phyloP scores from a whole-genome alignment of 192 early-diverging fungal species.

The Backusella australiensis region DNA sequence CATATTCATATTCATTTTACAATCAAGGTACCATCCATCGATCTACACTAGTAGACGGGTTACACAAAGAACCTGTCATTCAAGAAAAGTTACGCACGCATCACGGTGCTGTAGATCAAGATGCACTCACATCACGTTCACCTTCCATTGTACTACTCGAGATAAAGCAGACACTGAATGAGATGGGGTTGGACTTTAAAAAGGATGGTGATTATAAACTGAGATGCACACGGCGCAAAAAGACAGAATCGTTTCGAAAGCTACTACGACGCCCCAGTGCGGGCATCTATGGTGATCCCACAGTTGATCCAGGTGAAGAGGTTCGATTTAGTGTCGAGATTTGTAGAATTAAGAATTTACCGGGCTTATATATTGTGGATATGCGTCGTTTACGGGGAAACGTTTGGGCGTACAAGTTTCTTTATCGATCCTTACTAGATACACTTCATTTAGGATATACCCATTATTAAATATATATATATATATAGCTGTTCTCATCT shows the following conservation, averaged over 20 bases:
- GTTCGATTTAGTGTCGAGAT: slow-evolving; percentile 89
- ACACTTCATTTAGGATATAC: slow-evolving; percentile 40
- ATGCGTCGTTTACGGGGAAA: slow-evolving; percentile 72
- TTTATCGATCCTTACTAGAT: slow-evolving; percentile 61
- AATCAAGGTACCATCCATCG: background rate
- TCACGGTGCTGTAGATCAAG: slow-evolving; percentile 71
- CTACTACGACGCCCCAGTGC: slow-evolving; percentile 22
- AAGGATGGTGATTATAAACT: slow-evolving; percentile 56
- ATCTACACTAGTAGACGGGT: background rate
- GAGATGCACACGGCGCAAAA: slow-evolving; percentile 26
- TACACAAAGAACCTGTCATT: background rate
- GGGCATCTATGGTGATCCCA: slow-evolving; percentile 50
- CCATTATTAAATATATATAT: background rate
- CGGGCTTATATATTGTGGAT: slow-evolving; percentile 72
- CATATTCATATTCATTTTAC: background rate
- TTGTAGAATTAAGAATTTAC: slow-evolving; percentile 88
- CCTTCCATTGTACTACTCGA: slow-evolving; percentile 68
- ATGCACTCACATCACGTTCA: slow-evolving; percentile 62
- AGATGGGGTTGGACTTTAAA: slow-evolving; percentile 55
- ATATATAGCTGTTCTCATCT: too few relatives aligned
- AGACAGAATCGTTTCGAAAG: slow-evolving; percentile 3
- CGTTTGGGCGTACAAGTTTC: slow-evolving; percentile 76
- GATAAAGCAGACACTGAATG: slow-evolving; percentile 53
- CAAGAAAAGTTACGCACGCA: slow-evolving; percentile 58
- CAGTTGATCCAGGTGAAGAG: slow-evolving; percentile 70